phyloP scores from a whole-genome alignment of 176 grass and related monocot genomes.

The Triticum timopheevii region DNA sequence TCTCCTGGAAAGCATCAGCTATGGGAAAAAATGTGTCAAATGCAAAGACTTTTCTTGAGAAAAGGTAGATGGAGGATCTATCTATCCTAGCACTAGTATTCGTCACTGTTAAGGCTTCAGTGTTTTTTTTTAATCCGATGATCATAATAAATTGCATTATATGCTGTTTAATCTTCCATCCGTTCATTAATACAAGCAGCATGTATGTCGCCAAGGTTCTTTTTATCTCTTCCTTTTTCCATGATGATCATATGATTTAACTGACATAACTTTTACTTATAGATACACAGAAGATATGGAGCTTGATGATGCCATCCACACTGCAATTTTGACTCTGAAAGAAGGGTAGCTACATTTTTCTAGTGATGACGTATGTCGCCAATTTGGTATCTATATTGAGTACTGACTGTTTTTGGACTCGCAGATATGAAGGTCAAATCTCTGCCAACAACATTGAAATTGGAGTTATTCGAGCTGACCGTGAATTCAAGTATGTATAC shows the following conservation, averaged over 20 bases:
- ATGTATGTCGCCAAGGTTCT: neutral
- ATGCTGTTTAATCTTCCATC: neutral
- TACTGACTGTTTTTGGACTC: conserved; percentile 27
- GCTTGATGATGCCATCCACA: conserved; percentile 99
- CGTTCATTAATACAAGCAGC: neutral
- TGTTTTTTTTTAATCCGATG: neutral
- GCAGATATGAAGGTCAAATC: conserved; percentile 96
- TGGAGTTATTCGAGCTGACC: conserved; percentile 79
- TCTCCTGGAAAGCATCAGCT: conserved; percentile 98
- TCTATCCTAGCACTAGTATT: conserved; percentile 17
- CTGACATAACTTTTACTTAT: neutral
- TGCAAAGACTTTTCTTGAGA: conserved; percentile 97
- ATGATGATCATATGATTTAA: conserved; percentile 10
- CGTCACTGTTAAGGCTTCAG: neutral
- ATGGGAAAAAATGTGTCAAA: conserved; percentile 99
- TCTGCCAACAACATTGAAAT: conserved; percentile 97
- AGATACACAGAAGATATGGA: conserved; percentile 99
- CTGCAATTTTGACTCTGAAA: conserved; percentile 96
- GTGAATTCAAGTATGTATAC: conserved; percentile 74
- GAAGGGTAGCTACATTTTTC: conserved; percentile 66
- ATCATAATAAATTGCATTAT: conserved; percentile 24
- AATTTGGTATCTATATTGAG: conserved; percentile 10
- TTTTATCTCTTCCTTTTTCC: neutral
- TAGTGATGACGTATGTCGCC: neutral
- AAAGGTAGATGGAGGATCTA: conserved; percentile 51